A percentile compares a stretch with the other conserved stretches of the same genome.
Conservation (phyloP, 805 yeast species). For the Diddensiella santjacobensis region DNA sequence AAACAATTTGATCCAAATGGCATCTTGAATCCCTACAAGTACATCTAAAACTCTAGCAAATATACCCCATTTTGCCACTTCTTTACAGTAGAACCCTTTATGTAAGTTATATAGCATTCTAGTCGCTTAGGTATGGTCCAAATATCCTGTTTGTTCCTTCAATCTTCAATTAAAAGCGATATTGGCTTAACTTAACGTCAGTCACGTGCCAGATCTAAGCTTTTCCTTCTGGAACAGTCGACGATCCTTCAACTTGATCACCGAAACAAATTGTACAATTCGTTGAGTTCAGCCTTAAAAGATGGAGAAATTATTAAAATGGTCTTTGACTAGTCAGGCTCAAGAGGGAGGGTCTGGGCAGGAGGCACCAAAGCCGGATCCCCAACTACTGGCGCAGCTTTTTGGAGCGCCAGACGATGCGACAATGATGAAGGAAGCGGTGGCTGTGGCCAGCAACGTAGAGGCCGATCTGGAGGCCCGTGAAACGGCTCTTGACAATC, state of each 20-base stretch:
- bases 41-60: too few relatives aligned
- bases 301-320: constrained; percentile 88
- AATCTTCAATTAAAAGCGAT: too few relatives aligned
- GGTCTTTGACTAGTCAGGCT: constrained; percentile 82
- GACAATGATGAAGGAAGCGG: constrained; percentile 75
- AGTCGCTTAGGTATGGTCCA: too few relatives aligned
- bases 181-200: too few relatives aligned
- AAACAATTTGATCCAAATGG: constrained; percentile 84
- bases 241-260: too few relatives aligned
- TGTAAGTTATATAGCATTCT: too few relatives aligned
- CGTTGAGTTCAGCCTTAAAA: neutral
- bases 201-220: too few relatives aligned
- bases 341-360: constrained; percentile 43
- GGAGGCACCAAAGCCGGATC: constrained; percentile 60
- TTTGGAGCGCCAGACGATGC: constrained; percentile 87
- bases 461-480: constrained; percentile 61
- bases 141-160: too few relatives aligned
- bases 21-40: constrained; percentile 93
- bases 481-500: constrained; percentile 77
- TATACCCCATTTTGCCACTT: too few relatives aligned
- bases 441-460: constrained; percentile 53
- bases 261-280: too few relatives aligned
- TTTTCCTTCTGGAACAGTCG: too few relatives aligned
- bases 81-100: too few relatives aligned
- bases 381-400: constrained; percentile 71